Evolutionary conservation across 441 rosid species (phyloP), one percentile per base, ranked within the genome.

Genomic region (Bruguiera hainesii): DNA sequence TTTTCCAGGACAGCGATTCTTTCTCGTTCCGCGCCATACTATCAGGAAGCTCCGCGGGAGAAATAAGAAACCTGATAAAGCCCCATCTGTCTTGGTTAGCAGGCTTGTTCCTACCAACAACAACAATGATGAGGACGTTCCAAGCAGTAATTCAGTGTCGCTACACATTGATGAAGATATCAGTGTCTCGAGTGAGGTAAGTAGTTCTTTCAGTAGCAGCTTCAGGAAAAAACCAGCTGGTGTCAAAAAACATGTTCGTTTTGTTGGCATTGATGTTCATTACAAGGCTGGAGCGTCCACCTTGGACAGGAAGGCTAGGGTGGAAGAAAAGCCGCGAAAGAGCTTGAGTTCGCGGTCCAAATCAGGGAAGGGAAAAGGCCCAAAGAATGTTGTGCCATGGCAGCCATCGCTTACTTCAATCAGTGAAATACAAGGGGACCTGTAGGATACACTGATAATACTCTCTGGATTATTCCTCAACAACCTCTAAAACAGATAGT

Each of bases 21-120:
- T 70, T 4, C 64, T 75, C 15, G 80, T 82, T 62, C 83, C 87
- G 0, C 64, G 46, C 33, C 78, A 19, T 31, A 80, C 84, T 0
- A 74, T 82, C 31, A 65, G 60, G 74, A 86, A 86, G 65, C 89
- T 84, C 46, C 73, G 80, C 16, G 46, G 56, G 42, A n/a, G 69
- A 60, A 73, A 63, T n/a, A 31, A 8, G 39, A 73, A 63, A 51
- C 83, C 82, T 0, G 57, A 16, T 25, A 30, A 64, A 48, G 74
- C 74, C 1, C 42, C 70, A 8, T 46, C 30, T 9, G 21, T 4
- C 28, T 46, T 73, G 9, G 53, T 29, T 0, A 16, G 3, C 2
- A 74, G 74, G 3, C 20, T 23, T 13, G 63, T 65, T 33, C 70
- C 63, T 18, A 0, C 0, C 16, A 65, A 46, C 52, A 56, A 46